Conservation (phyloP, 2,329 filamentous ascomycete genomes). For the Nothomitra cinnamomea region DNA sequence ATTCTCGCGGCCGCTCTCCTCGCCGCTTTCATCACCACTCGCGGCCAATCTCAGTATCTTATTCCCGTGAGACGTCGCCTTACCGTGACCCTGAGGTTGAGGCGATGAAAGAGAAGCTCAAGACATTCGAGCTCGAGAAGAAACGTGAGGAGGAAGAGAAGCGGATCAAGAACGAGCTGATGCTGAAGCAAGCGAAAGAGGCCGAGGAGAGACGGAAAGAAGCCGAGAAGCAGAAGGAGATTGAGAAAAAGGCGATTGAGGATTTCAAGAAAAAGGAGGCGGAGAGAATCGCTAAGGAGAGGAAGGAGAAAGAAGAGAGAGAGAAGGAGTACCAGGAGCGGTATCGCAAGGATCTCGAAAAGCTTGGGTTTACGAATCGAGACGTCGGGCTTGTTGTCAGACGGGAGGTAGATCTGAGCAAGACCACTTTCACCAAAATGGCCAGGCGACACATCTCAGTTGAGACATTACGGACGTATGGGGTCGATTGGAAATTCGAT, state of each 20-base stretch:
- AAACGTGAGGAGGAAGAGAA: conserved; percentile 16
- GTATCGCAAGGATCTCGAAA: conserved; percentile 21
- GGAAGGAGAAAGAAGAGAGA: conserved; percentile 29
- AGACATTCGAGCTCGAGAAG: conserved; percentile 20
- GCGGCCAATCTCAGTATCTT: neutral
- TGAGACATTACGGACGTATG: conserved; percentile 36
- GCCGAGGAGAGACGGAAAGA: conserved; percentile 22
- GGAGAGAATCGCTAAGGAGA: conserved; percentile 30
- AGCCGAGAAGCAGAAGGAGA: conserved; percentile 27
- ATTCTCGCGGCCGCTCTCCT: neutral
- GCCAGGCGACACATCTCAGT: conserved; percentile 42
- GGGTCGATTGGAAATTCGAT: conserved; percentile 29
- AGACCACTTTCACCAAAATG: conserved; percentile 46
- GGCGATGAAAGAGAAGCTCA: conserved; percentile 20
- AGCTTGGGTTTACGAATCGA: conserved; percentile 22
- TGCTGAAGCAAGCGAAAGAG: conserved; percentile 13
- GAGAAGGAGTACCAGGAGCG: conserved; percentile 32
- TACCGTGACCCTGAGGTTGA: conserved; percentile 10
- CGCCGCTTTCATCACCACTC: neutral
- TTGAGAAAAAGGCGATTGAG: conserved; percentile 33
- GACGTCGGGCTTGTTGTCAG: conserved; percentile 25
- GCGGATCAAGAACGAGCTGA: conserved; percentile 14
- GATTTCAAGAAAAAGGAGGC: conserved; percentile 33
- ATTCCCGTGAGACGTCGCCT: neutral
- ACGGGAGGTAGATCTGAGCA: conserved; percentile 8